phyloP scores from a whole-genome alignment of 352 stramenopile genomes.

The Phytophthora cryptogea region DNA sequence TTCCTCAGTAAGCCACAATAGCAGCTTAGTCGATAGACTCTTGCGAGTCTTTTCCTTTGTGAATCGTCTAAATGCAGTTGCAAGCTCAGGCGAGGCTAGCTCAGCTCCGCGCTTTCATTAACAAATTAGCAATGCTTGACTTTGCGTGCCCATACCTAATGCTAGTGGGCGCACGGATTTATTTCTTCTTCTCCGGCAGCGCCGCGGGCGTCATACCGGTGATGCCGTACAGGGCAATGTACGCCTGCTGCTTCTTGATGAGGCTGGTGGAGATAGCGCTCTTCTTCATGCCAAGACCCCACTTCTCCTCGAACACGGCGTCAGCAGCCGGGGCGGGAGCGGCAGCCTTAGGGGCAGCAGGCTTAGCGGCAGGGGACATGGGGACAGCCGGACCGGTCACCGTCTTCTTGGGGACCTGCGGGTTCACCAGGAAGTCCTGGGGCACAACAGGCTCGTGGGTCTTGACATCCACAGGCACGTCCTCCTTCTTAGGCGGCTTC shows the following conservation, averaged over 20 bases:
- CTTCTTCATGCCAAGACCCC: constrained; percentile 80
- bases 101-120: constrained; percentile 23
- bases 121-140: constrained; percentile 27
- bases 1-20: constrained; percentile 38
- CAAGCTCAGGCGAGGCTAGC: constrained; percentile 24
- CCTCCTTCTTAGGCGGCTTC: constrained; percentile 71
- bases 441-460: constrained; percentile 57
- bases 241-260: constrained; percentile 84
- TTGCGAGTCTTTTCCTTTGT: neutral
- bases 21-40: constrained; percentile 4
- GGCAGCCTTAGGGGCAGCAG: constrained; percentile 29
- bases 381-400: constrained; percentile 47
- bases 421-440: constrained; percentile 68
- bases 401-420: constrained; percentile 63
- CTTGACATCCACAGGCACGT: constrained; percentile 50
- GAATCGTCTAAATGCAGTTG: constrained; percentile 23
- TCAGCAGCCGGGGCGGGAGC: constrained; percentile 21
- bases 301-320: constrained; percentile 70
- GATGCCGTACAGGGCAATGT: constrained; percentile 81
- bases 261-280: constrained; percentile 82
- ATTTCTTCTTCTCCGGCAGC: constrained; percentile 50
- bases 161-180: constrained; percentile 10
- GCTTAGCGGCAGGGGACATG: constrained; percentile 36
- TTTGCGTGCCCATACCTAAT: constrained; percentile 20
- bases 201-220: constrained; percentile 75